Percentiles rank a stretch among this genome's conserved stretches.
Conservation (phyloP, 768 basidiomycete species). For the Russula foetens region DNA sequence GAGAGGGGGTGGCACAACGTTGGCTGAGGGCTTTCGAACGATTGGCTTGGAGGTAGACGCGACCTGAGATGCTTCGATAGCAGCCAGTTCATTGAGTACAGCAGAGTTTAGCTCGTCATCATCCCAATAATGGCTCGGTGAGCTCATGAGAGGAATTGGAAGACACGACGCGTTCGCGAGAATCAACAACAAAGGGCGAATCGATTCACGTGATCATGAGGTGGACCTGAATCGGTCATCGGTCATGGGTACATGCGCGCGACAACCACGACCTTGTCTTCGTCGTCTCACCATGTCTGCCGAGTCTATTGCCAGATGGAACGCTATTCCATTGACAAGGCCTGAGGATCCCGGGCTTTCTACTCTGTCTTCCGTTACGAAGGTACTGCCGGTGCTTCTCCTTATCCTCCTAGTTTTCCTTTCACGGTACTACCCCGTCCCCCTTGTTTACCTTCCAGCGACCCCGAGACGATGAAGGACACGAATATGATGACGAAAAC, state of each 20-base stretch:
- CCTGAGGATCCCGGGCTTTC: slow-evolving; percentile 21
- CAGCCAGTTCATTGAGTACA: slow-evolving; percentile 53
- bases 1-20: slow-evolving; percentile 5
- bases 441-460: slow-evolving; percentile 51
- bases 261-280: not conserved
- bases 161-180: not conserved
- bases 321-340: slow-evolving; percentile 49
- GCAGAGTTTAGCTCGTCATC: slow-evolving; percentile 49
- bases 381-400: slow-evolving; percentile 39
- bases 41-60: slow-evolving; percentile 18
- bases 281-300: slow-evolving; percentile 45
- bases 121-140: slow-evolving; percentile 61
- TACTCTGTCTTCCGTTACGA: not conserved
- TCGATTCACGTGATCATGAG: slow-evolving; percentile 2
- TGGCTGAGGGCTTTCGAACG: slow-evolving; percentile 20
- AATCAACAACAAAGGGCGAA: not conserved
- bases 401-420: slow-evolving; percentile 29
- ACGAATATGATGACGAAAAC: not conserved
- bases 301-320: slow-evolving; percentile 61
- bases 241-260: too few species aligned
- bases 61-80: slow-evolving; percentile 56
- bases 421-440: slow-evolving; percentile 26
- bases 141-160: slow-evolving; percentile 46
- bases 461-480: slow-evolving; percentile 34
- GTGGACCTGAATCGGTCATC: too few species aligned